Evolutionary conservation across 345 rosid genomes (phyloP).

Genomic region (Angophora floribunda): DNA sequence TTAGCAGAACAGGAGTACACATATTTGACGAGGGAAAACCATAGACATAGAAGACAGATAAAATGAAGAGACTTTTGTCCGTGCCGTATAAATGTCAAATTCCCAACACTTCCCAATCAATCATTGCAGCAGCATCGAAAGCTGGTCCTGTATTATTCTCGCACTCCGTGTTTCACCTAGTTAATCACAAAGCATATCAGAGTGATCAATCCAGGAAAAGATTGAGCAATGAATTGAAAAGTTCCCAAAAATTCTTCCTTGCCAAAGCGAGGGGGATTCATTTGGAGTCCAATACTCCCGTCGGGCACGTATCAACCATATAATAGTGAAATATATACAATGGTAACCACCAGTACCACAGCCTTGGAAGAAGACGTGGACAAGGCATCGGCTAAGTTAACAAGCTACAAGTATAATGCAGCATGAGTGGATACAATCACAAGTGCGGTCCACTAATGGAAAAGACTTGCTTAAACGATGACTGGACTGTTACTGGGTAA

Average conservation of each 20-base stretch:
- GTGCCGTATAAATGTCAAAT: conserved; percentile 50
- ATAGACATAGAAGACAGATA: neutral
- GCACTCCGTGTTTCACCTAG: conserved; percentile 59
- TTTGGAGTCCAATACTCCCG: conserved; percentile 55
- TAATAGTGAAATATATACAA: conserved; percentile 8
- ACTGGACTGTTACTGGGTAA: neutral
- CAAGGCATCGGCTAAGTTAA: neutral
- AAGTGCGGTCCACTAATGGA: neutral
- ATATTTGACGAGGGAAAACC: too few species aligned
- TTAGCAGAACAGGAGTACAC: neutral
- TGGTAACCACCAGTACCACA: neutral
- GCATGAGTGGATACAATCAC: neutral
- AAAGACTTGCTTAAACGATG: neutral
- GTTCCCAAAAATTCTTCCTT: neutral
- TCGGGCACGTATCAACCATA: conserved; percentile 9
- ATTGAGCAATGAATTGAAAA: neutral
- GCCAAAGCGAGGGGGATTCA: neutral
- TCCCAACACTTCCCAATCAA: conserved; percentile 56
- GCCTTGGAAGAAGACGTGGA: neutral
- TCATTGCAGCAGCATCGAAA: conserved; percentile 69
- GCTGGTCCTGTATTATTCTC: conserved; percentile 70
- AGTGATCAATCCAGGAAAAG: neutral
- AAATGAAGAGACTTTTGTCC: conserved; percentile 35
- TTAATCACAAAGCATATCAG: neutral
- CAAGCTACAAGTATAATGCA: neutral